Base-by-base conservation (phyloP, 352 stramenopile species). In the Blastocystis sp. region DNA sequence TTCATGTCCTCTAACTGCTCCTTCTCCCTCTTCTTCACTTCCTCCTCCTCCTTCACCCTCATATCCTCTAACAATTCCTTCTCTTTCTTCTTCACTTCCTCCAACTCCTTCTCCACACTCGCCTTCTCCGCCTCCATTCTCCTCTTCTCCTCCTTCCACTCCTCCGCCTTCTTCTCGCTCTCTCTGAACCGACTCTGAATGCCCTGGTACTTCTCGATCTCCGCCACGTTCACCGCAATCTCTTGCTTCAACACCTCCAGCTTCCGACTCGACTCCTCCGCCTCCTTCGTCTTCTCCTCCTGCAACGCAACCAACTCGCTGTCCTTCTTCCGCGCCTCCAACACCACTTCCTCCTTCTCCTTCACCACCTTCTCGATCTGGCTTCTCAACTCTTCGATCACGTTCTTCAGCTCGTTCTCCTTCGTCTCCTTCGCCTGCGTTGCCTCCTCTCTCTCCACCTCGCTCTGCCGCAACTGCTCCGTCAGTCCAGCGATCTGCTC, bases 301-400 rank as follows among this genome's bases (percentile, higher is more conserved):
- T 65, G 9, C 19, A 65, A 6, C 19, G 9, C 4, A 10, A 29
- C 19, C 19, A 65, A 3, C 19, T 10, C 19, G 12, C 6, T 24
- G 12, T 65, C 59, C 59, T 33, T n/a, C 59, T n/a, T 65, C 59
- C 6, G 19, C 26, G 26, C 59, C 59, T 65, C 26, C 59, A 31
- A 9, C 59, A 29, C 12, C 66, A 45, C n/a, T 16, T 35, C 45
- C 45, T 55, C 45, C 66, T 77, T 77, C 66, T 77, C 66, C 29
- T 13, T 26, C 21, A 59, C n/a, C 10, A 6, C 66, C 66, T 16
- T 77, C 66, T 77, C 63, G 3, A 35, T 26, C 21, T 26, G 63
- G 21, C 19, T 41, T 33, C 41, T 24, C 63, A 71, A 33, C 63
- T 71, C 31, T 26, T 50, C 41, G 1, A 41, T 9, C 63, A n/a